Base-by-base conservation (phyloP, 176 grass and related monocot species). In the Eleusine coracana region DNA sequence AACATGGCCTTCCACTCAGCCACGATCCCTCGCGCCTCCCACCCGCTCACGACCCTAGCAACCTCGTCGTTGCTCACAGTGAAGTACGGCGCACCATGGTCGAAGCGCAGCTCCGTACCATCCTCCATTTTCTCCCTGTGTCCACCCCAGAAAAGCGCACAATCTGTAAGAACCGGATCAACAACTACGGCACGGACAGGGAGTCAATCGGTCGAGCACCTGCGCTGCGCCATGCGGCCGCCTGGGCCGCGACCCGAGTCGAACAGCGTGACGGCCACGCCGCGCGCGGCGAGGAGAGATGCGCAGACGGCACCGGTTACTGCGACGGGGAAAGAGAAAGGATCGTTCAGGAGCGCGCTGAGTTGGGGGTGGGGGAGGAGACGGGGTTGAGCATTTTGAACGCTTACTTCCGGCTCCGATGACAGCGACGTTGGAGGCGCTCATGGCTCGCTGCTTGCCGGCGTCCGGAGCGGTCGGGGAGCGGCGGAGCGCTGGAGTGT, bases 71-170 rank as follows among this genome's bases (percentile, higher is more conserved):
- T 85, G 68, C 29, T 83, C 29, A 91, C 78, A n/a, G 90, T 90
- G 66, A 98, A 98, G 65, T 88, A 95, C 4, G 96, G 92, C n/a
- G 92, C 90, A 3, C 92, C 96, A 14, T 98, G 96, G 76, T 98
- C 96, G 84, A 98, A 98, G 15, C 67, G 83, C 61, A 98, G 88
- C 82, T 91, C 88, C 27, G 80, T 88, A 34, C 92, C 90, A 29
- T 98, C 96, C 75, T 88, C 92, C 73, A 88, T 79, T 27, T 56
- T 74, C 83, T 91, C 95, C 84, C 90, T 94, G 79, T 61, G 7
- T 31, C 48, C 87, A 88, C 31, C 0, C 12, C 2, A 58, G 51
- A 55, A 44, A 68, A 25, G 21, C 31, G 29, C 29, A 56, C 48
- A 40, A 77, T 69, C 81, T 74, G 77, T 74, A 68, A 90, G 81